Evolutionary conservation across 1,284 basidiomycete species (phyloP).

Genomic region (Trichosporon faecale): DNA sequence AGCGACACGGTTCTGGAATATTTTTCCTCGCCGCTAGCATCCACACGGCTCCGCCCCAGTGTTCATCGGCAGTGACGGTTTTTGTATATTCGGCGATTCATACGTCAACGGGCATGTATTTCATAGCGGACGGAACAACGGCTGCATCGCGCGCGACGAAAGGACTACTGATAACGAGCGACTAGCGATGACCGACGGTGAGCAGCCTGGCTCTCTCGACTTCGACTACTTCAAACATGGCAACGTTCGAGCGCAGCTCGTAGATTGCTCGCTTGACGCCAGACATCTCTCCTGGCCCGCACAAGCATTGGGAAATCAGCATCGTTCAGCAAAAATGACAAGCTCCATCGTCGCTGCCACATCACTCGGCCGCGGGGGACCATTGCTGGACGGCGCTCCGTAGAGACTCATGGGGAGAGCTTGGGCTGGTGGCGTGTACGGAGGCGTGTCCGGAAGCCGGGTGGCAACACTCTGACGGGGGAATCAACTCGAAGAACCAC

Average conservation of each 20-base stretch:
- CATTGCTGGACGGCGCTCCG: background rate
- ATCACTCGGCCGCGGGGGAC: background rate
- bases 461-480: background rate
- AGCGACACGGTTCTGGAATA: background rate
- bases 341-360: background rate
- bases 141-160: background rate
- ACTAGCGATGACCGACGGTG: background rate
- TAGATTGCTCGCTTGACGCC: too few relatives aligned
- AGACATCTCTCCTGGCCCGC: too few relatives aligned
- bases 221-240: too few relatives aligned
- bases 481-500: background rate
- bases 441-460: background rate
- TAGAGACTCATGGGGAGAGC: background rate
- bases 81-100: constrained; percentile 5
- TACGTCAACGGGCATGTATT: constrained; percentile 10
- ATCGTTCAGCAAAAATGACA: background rate
- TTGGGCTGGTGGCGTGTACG: background rate
- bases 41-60: background rate
- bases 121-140: background rate
- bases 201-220: too few relatives aligned
- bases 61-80: background rate
- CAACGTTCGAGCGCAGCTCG: too few relatives aligned
- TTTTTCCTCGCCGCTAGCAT: background rate
- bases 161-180: background rate
- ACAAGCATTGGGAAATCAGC: background rate